Evolutionary conservation across 2,329 filamentous ascomycete species (phyloP).

Genomic region (Calonectria pauciramosa): DNA sequence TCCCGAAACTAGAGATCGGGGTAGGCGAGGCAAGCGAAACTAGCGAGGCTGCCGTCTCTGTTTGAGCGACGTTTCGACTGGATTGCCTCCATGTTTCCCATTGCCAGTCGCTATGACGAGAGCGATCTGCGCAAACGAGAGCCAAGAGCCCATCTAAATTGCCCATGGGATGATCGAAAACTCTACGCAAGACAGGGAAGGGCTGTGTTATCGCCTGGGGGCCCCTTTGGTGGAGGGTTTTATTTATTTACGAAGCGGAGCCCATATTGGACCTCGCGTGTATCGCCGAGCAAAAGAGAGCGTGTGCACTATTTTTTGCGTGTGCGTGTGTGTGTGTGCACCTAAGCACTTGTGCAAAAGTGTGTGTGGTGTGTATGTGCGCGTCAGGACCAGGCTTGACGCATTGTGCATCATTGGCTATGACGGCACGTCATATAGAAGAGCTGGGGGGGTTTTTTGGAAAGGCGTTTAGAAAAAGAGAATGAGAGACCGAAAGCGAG

Average conservation of each 20-base stretch:
- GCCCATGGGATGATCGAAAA: constrained; percentile 4
- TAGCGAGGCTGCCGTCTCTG: constrained; percentile 12
- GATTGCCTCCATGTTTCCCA: constrained; percentile 6
- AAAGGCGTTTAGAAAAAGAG: neutral
- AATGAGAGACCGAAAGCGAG: neutral
- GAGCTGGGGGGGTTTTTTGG: neutral
- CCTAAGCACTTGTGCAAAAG: neutral
- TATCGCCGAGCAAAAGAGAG: neutral
- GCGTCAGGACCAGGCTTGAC: neutral
- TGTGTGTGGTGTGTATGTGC: neutral
- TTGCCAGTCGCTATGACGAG: constrained; percentile 12
- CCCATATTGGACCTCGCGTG: neutral
- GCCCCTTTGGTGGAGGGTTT: neutral
- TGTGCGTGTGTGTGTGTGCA: neutral
- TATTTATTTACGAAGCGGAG: too few species aligned
- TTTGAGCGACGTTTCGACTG: constrained; percentile 17
- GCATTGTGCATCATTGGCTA: neutral
- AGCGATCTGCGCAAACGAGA: constrained; percentile 3
- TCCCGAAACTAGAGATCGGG: neutral
- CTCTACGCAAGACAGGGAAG: constrained; percentile 13
- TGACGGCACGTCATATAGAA: neutral
- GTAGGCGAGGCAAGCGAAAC: neutral
- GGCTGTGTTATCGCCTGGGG: neutral
- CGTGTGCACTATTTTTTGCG: neutral
- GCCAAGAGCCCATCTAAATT: constrained; percentile 1